phyloP scores from a whole-genome alignment of 164 flowering plant species.

The Piper longum region DNA sequence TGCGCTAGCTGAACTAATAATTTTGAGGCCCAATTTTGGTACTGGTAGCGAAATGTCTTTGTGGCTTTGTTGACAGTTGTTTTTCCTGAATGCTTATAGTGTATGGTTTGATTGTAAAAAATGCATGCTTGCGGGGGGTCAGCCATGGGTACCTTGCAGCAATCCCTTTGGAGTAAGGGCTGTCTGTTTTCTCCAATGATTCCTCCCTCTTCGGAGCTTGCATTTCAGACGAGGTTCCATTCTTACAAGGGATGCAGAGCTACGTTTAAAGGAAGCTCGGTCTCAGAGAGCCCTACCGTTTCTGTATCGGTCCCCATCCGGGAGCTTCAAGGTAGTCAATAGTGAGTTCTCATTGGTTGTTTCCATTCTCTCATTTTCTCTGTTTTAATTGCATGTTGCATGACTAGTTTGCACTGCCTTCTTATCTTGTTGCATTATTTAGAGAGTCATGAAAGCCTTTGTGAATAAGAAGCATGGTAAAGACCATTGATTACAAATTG shows the following conservation, averaged over 20 bases:
- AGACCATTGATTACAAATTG: not conserved
- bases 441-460: not conserved
- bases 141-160: conserved; percentile 39
- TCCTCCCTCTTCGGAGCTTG: conserved; percentile 9
- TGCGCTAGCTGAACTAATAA: not conserved
- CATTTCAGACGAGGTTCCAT: conserved; percentile 16
- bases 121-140: conserved; percentile 49
- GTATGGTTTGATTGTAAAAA: conserved; percentile 6
- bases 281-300: conserved; percentile 37
- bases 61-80: not conserved
- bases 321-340: conserved; percentile 26
- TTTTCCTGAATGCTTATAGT: not conserved
- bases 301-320: conserved; percentile 36
- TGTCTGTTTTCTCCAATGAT: conserved; percentile 14
- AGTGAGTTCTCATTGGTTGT: not conserved
- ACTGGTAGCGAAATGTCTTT: no score
- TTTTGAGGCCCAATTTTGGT: not conserved
- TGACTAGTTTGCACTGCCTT: not conserved
- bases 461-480: not conserved
- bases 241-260: conserved; percentile 20
- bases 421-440: not conserved
- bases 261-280: conserved; percentile 34
- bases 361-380: not conserved
- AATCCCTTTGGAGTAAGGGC: conserved; percentile 23
- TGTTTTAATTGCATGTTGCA: no score